phyloP scores from a whole-genome alignment of 106 monocot species.

The Dioscorea zingiberensis region DNA sequence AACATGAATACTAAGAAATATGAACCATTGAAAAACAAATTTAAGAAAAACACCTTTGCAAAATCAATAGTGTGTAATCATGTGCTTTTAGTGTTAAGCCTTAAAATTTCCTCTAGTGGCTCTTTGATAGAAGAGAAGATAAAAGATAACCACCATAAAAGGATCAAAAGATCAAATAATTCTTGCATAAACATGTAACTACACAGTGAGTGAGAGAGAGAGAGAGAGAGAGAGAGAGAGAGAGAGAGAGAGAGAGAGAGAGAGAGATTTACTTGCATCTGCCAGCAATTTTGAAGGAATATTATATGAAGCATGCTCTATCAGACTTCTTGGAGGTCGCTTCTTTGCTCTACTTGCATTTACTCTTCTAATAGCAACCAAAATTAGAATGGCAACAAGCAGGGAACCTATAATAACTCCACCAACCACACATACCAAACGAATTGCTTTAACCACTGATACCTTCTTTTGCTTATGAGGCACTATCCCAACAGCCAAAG shows the following conservation, averaged over 20 bases:
- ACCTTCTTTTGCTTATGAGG: constrained; percentile 29
- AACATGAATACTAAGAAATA: no score
- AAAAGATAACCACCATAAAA: no score
- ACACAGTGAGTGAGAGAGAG: no score
- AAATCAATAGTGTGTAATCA: no score
- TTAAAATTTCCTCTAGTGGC: no score
- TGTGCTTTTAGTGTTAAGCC: no score
- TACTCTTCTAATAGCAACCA: constrained; percentile 31
- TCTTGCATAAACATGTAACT: no score
- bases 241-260: constrained; percentile 6
- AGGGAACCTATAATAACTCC: constrained; percentile 21
- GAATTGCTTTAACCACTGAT: constrained; percentile 19
- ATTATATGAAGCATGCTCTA: constrained; percentile 72
- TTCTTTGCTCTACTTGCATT: constrained; percentile 19
- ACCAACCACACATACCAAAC: constrained; percentile 27
- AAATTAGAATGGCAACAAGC: constrained; percentile 26
- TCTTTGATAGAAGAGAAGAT: no score
- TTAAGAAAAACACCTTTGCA: no score
- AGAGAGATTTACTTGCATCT: constrained; percentile 81
- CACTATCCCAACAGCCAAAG: constrained; percentile 78
- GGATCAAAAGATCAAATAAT: no score
- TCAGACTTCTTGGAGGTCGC: constrained; percentile 54
- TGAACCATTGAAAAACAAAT: no score
- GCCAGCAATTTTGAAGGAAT: constrained; percentile 73
- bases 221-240: background rate